These are phyloP conservation scores for Nemania serpens DNA, from an alignment of 2,329 filamentous ascomycete genomes.

Conservation along the genomic window DNA sequence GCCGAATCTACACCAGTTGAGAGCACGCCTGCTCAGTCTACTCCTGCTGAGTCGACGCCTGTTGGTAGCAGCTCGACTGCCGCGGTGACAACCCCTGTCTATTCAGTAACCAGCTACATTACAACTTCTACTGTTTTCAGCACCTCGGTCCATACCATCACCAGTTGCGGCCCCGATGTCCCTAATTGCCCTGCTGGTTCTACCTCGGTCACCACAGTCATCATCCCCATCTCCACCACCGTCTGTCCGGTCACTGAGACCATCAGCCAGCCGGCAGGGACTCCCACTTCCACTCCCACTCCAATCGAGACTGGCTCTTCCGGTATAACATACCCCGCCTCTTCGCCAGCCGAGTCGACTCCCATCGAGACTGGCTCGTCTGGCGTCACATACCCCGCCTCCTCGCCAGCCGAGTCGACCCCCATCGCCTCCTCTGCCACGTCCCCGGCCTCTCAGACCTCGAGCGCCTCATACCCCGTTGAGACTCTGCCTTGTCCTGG, in stretches of 20 bases:
- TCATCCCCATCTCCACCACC: slow-evolving; percentile 62
- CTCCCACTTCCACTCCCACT: slow-evolving; percentile 5
- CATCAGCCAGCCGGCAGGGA: slow-evolving; percentile 32
- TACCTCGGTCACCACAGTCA: slow-evolving; percentile 56
- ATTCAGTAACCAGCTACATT: slow-evolving; percentile 46
- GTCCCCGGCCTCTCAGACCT: slow-evolving; percentile 36
- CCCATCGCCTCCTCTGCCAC: slow-evolving; percentile 40
- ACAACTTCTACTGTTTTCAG: slow-evolving; percentile 57
- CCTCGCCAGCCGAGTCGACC: slow-evolving; percentile 22
- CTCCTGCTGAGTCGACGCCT: slow-evolving; percentile 22
- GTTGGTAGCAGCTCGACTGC: slow-evolving; percentile 27
- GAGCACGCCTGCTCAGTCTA: slow-evolving; percentile 20
- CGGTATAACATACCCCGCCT: slow-evolving; percentile 32
- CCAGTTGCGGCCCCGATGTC: slow-evolving; percentile 55
- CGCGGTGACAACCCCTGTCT: slow-evolving; percentile 29
- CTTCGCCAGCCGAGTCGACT: slow-evolving; percentile 24
- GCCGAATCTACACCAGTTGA: slow-evolving; percentile 30
- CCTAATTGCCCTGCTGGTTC: slow-evolving; percentile 54
- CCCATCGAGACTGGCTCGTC: slow-evolving; percentile 20
- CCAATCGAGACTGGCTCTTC: slow-evolving; percentile 21
- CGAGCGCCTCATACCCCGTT: slow-evolving; percentile 43
- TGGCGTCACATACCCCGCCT: slow-evolving; percentile 32
- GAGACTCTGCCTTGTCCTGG: slow-evolving; percentile 64
- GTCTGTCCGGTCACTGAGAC: slow-evolving; percentile 66
- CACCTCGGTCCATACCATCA: slow-evolving; percentile 56